Evolutionary conservation across 2,329 filamentous ascomycete genomes (phyloP).

Genomic region (Tolypocladium album): DNA sequence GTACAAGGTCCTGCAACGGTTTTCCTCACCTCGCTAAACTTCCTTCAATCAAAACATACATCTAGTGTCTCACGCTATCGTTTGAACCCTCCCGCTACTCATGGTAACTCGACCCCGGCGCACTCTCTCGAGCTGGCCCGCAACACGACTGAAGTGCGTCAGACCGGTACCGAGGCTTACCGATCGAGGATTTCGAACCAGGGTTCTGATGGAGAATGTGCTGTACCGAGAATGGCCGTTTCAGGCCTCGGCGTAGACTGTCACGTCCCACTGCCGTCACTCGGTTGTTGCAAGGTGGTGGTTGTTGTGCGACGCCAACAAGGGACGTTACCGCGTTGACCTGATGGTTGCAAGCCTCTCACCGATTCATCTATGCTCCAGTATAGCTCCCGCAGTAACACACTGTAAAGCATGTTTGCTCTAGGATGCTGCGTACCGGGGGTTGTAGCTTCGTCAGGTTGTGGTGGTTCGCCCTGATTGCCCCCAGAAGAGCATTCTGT

Average conservation of each 20-base stretch:
- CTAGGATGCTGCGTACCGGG: background rate
- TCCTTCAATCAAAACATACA: background rate
- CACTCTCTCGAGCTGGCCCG: background rate
- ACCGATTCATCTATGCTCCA: background rate
- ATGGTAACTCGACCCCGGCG: background rate
- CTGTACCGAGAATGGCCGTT: constrained; percentile 14
- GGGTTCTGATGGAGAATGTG: background rate
- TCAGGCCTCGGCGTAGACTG: constrained; percentile 15
- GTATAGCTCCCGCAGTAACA: background rate
- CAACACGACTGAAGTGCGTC: background rate
- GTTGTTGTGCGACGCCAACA: constrained; percentile 5
- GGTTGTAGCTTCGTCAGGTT: background rate
- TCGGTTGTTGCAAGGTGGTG: background rate
- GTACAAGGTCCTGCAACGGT: background rate
- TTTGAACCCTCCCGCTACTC: background rate
- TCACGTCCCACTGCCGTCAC: constrained; percentile 11
- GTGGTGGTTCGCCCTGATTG: background rate
- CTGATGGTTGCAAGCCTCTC: constrained; percentile 9
- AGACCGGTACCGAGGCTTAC: background rate
- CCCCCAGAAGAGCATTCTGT: background rate
- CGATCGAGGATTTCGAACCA: background rate
- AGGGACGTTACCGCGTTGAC: constrained; percentile 20
- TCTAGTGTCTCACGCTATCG: background rate
- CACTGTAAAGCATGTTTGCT: background rate
- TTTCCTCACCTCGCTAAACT: background rate